Conservation (phyloP, 208 protist species). For the Trypanosoma cruzi region DNA sequence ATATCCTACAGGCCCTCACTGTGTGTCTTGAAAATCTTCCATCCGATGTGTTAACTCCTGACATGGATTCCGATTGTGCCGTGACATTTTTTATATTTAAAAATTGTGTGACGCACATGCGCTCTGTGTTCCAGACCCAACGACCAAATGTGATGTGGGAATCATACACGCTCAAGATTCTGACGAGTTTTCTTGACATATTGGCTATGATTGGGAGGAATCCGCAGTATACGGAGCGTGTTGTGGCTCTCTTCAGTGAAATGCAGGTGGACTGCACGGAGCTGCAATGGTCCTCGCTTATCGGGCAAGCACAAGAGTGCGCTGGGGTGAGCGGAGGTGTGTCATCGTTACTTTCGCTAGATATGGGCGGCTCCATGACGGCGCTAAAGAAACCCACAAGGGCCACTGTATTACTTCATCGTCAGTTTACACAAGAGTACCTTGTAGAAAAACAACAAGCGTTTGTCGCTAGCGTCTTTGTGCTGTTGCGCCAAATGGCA, state of each 20-base stretch:
- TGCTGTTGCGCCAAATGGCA: constrained; percentile 78
- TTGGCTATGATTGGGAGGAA: constrained; percentile 87
- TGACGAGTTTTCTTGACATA: constrained; percentile 73
- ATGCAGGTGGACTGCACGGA: constrained; percentile 73
- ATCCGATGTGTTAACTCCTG: constrained; percentile 72
- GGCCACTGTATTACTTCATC: constrained; percentile 23
- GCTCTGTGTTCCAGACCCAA: constrained; percentile 66
- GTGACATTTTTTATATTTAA: constrained; percentile 87
- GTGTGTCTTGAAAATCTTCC: constrained; percentile 78
- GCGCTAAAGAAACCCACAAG: constrained; percentile 14
- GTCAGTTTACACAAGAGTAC: constrained; percentile 68
- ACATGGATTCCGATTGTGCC: constrained; percentile 79
- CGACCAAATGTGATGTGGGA: constrained; percentile 63
- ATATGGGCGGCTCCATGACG: constrained; percentile 11
- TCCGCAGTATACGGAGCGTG: constrained; percentile 73
- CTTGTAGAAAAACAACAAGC: constrained; percentile 50
- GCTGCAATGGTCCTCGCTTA: constrained; percentile 75
- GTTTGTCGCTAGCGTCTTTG: constrained; percentile 75
- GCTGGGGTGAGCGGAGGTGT: constrained; percentile 42
- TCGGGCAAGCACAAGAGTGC: constrained; percentile 76
- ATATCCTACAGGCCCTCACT: constrained; percentile 70
- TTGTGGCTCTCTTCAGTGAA: constrained; percentile 62
- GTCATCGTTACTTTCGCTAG: constrained; percentile 14
- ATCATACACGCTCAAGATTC: constrained; percentile 74
- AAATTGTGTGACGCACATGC: constrained; percentile 81